Base-by-base conservation (phyloP, 352 stramenopile species). In the Pythium utonaiense region DNA sequence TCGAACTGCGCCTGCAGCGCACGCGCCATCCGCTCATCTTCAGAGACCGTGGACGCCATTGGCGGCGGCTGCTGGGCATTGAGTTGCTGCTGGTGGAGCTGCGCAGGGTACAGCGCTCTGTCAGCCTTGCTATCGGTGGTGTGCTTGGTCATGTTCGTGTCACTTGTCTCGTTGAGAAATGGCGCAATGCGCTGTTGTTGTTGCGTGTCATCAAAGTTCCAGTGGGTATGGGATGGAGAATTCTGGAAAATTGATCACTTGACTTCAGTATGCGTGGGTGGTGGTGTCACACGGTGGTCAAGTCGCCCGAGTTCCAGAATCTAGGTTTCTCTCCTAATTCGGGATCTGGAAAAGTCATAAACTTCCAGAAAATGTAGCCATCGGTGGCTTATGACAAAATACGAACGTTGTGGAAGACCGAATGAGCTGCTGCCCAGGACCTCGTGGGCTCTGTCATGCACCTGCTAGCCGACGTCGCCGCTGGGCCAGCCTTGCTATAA, bases 1-100 rank as follows among this genome's bases (percentile, higher is more conserved):
- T 88, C 63, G 55, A 77, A 80, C 50, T 88, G 67, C 19, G 54
- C 52, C 57, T 91, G 82, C 33, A 91, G 64, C 62, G 75, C 60
- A 16, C 73, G 71, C 16, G 82, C 82, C 50, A 88, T 45, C 50
- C 77, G 68, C 54, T 85, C 76, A 44, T 89, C 81, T 9, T 60
- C 53, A 3, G 70, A 73, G 16, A 68, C 79, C 60, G 76, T 70
- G 33, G 50, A 51, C 12, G 1, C 38, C 44, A 24, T 8, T 0
- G 21, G 52, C 31, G 44, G 19, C 36, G 12, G 19, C 24, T 50
- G 28, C n/a, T 17, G 30, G 3, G 17, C n/a, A 9, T 27, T 10
- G 17, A 24, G 21, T 6, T 47, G 28, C 28, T 56, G 47, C 28
- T 53, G 52, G 28, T 62, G 17, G 27, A 62, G 45, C 31, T 70